These are phyloP conservation scores for Hemileccinum impolitum DNA, from an alignment of 768 basidiomycete genomes.

Conservation along the genomic window DNA sequence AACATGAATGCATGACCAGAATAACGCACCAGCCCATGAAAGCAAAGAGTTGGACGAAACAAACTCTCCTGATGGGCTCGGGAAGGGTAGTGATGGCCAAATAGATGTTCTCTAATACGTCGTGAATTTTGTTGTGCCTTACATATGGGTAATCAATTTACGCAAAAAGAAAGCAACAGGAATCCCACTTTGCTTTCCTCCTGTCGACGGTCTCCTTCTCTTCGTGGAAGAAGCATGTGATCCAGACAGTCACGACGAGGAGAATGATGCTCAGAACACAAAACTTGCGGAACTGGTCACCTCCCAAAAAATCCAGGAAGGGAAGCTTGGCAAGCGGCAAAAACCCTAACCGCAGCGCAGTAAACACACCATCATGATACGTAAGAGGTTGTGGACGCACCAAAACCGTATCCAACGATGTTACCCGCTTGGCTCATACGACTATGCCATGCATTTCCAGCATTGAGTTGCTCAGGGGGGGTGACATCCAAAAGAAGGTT, in stretches of 20 bases:
- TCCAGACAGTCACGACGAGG: slow-evolving; percentile 76
- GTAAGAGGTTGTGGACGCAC: slow-evolving; percentile 37
- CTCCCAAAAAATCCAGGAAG: slow-evolving; percentile 76
- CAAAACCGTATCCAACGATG: slow-evolving; percentile 91
- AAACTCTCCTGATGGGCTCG: slow-evolving; percentile 81
- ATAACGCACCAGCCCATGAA: slow-evolving; percentile 88
- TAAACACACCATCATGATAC: slow-evolving; percentile 5
- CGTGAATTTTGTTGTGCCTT: slow-evolving; percentile 53
- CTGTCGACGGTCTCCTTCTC: slow-evolving; percentile 64
- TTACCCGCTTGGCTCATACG: slow-evolving; percentile 97
- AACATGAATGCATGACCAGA: not conserved
- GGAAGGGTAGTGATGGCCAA: slow-evolving; percentile 73
- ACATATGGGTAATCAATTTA: not conserved
- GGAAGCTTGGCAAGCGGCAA: slow-evolving; percentile 81
- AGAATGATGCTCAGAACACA: slow-evolving; percentile 82
- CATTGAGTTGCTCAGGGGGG: slow-evolving; percentile 83
- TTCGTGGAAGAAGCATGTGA: slow-evolving; percentile 83
- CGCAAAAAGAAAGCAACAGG: slow-evolving; percentile 3
- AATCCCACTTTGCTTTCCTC: slow-evolving; percentile 40
- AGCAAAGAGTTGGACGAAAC: slow-evolving; percentile 90
- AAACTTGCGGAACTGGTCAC: slow-evolving; percentile 94
- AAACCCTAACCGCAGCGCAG: slow-evolving; percentile 53
- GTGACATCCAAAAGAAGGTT: slow-evolving; percentile 93
- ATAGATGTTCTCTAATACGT: slow-evolving; percentile 77
- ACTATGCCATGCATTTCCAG: slow-evolving; percentile 98